These are phyloP conservation scores for Pythium chondricola DNA, from an alignment of 352 stramenopile genomes.

Conservation along the genomic window DNA sequence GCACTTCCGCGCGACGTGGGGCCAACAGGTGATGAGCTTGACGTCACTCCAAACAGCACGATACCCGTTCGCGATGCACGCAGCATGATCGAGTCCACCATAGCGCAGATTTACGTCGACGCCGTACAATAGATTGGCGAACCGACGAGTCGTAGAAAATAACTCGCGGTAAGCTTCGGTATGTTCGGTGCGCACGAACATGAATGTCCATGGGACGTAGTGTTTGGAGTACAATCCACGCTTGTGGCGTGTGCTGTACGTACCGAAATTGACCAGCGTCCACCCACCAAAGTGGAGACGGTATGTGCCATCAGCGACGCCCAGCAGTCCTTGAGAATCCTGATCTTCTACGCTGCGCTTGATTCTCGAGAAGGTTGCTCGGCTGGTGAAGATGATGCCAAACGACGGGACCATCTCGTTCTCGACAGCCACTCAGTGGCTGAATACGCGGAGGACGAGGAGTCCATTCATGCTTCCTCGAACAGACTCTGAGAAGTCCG, in stretches of 20 bases:
- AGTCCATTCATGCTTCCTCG: no score
- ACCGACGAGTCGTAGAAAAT: slow-evolving; percentile 5
- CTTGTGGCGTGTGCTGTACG: slow-evolving; percentile 14
- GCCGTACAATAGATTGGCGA: slow-evolving; percentile 6
- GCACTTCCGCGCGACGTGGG: slow-evolving; percentile 1
- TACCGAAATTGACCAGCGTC: slow-evolving; percentile 22
- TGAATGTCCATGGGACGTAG: slow-evolving; percentile 17
- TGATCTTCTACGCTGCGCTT: background rate
- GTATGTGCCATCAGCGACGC: slow-evolving; percentile 9
- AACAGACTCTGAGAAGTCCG: no score
- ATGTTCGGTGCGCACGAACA: slow-evolving; percentile 20
- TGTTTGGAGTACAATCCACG: slow-evolving; percentile 16
- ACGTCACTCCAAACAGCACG: slow-evolving; percentile 7
- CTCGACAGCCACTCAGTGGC: no score
- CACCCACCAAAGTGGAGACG: slow-evolving; percentile 20
- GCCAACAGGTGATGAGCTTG: slow-evolving; percentile 12
- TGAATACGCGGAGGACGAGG: no score
- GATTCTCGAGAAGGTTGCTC: background rate
- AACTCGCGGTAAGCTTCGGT: slow-evolving; percentile 11
- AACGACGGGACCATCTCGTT: background rate
- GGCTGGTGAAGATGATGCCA: background rate
- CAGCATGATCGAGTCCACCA: slow-evolving; percentile 11
- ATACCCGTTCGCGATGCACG: slow-evolving; percentile 18
- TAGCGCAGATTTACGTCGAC: slow-evolving; percentile 9
- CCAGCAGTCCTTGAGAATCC: slow-evolving; percentile 1